Conservation (phyloP, 495 filamentous ascomycete species). For the Penicillium manginii region DNA sequence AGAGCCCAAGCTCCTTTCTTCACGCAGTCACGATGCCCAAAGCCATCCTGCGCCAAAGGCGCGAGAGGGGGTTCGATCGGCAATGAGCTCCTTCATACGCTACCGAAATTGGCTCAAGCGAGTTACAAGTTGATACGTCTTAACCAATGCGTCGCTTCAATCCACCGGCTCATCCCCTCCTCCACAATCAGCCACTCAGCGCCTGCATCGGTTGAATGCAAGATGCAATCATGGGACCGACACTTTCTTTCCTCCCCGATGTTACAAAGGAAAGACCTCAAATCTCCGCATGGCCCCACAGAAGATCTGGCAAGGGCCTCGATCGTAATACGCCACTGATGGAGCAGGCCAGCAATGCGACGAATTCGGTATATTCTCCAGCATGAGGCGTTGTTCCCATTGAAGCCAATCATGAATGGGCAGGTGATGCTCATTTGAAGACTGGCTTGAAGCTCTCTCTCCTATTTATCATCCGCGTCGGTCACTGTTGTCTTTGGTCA, state of each 20-base stretch:
- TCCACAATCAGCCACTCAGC: background rate
- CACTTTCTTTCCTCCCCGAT: conserved; percentile 2
- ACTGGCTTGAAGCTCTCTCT: background rate
- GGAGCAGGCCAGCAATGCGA: background rate
- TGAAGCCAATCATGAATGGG: background rate
- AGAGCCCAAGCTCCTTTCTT: background rate
- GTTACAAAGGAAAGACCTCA: background rate
- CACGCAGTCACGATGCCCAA: background rate
- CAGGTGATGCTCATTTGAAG: background rate
- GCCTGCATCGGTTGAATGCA: background rate
- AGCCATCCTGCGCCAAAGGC: background rate
- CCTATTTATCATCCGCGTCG: background rate
- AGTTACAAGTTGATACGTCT: background rate
- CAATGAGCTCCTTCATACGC: background rate
- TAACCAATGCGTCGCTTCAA: background rate
- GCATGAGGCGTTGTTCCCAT: too few species aligned
- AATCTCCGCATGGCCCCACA: conserved; percentile 24
- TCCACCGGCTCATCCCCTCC: background rate
- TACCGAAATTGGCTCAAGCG: background rate
- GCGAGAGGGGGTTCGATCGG: background rate
- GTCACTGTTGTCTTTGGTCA: background rate
- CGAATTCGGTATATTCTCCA: background rate
- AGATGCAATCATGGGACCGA: conserved; percentile 3
- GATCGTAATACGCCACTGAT: background rate
- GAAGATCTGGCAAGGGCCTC: conserved; percentile 3